Conservation (phyloP, 2,329 filamentous ascomycete species). For the Conoideocrella luteorostrata region DNA sequence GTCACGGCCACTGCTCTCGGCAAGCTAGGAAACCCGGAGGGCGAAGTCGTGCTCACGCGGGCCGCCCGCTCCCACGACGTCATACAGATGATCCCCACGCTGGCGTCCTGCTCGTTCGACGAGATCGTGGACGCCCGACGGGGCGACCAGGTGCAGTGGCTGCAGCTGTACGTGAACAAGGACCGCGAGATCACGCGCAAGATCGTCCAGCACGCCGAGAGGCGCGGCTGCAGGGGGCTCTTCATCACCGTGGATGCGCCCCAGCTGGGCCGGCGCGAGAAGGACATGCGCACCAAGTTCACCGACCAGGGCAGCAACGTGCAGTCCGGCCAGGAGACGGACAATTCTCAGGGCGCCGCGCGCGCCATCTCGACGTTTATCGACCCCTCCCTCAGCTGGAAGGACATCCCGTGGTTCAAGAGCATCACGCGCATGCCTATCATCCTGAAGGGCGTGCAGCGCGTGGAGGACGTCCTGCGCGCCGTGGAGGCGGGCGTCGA, state of each 20-base stretch:
- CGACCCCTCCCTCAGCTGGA: constrained; percentile 89
- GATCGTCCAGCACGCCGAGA: constrained; percentile 88
- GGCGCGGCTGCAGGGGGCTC: constrained; percentile 84
- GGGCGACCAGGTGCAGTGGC: constrained; percentile 87
- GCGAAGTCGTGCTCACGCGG: constrained; percentile 83
- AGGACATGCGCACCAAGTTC: constrained; percentile 96
- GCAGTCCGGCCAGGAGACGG: constrained; percentile 68
- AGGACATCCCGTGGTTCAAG: constrained; percentile 88
- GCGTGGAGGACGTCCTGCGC: constrained; percentile 86
- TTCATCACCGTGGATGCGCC: constrained; percentile 99
- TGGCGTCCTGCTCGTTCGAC: constrained; percentile 95
- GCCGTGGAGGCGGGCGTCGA: constrained; percentile 79
- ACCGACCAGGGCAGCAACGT: constrained; percentile 77
- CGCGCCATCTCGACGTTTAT: constrained; percentile 95
- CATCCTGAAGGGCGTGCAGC: constrained; percentile 91
- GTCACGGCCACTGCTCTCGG: constrained; percentile 93
- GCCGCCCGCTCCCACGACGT: constrained; percentile 82
- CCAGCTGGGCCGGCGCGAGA: constrained; percentile 88
- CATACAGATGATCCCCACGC: constrained; percentile 96
- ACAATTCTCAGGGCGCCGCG: constrained; percentile 86
- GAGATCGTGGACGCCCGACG: constrained; percentile 81
- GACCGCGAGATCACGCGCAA: constrained; percentile 82
- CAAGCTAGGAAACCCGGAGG: constrained; percentile 89
- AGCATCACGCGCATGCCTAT: constrained; percentile 92
- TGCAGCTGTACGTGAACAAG: constrained; percentile 97